These are phyloP conservation scores for Mycena citricolor DNA, from an alignment of 1,284 basidiomycete species.

Conservation along the genomic window DNA sequence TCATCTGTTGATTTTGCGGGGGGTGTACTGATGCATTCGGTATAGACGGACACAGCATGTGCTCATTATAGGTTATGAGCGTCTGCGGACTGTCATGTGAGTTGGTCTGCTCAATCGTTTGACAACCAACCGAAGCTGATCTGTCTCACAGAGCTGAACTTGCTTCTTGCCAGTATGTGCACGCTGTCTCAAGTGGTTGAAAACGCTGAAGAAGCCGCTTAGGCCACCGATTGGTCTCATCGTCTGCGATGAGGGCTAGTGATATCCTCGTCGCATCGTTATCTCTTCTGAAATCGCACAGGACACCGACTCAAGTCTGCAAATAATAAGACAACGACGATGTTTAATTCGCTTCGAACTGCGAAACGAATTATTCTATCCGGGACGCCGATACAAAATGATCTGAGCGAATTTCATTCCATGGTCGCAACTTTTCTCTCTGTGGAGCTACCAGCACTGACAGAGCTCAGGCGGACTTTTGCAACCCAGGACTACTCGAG, in stretches of 20 bases:
- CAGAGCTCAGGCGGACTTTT: constrained; percentile 76
- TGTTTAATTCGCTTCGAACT: constrained; percentile 82
- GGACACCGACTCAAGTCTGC: constrained; percentile 94
- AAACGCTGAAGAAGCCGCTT: neutral
- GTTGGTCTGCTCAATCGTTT: constrained; percentile 32
- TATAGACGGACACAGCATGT: constrained; percentile 77
- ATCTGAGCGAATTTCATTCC: constrained; percentile 93
- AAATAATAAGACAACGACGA: constrained; percentile 86
- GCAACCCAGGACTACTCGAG: constrained; percentile 87
- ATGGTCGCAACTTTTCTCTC: constrained; percentile 61
- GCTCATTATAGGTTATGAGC: constrained; percentile 94
- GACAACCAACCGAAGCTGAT: constrained; percentile 8
- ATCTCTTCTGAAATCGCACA: constrained; percentile 28
- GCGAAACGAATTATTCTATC: constrained; percentile 84
- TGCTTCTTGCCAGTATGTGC: constrained; percentile 59
- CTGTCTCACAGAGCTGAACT: constrained; percentile 50
- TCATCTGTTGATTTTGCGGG: neutral
- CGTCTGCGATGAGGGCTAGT: constrained; percentile 97
- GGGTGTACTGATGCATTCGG: constrained; percentile 5
- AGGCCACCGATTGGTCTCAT: constrained; percentile 91
- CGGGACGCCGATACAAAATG: constrained; percentile 97
- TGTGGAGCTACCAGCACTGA: constrained; percentile 3
- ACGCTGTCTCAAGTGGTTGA: neutral
- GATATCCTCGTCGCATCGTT: constrained; percentile 7
- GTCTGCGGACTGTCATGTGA: constrained; percentile 77